Percentiles rank a stretch among this genome's conserved stretches.
phyloP scores from a whole-genome alignment of 2,329 filamentous ascomycete genomes.

The Ciborinia camelliae region DNA sequence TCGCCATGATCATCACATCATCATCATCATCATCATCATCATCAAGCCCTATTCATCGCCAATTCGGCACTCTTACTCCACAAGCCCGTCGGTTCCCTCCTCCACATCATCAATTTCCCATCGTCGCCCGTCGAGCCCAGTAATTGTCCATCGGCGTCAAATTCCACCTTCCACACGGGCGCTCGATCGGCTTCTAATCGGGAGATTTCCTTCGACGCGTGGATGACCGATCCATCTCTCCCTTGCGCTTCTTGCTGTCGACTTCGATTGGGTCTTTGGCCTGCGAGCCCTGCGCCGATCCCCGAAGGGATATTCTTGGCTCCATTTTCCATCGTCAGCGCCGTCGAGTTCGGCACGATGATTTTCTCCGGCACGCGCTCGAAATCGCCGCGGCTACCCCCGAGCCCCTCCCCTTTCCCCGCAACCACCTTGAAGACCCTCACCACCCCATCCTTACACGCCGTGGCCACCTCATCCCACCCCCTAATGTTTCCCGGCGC shows the following conservation, averaged over 20 bases:
- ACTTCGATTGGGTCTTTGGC: slow-evolving; percentile 42
- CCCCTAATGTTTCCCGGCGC: slow-evolving; percentile 86
- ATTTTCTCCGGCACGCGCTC: slow-evolving; percentile 30
- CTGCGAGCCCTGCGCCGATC: slow-evolving; percentile 52
- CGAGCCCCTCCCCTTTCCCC: slow-evolving; percentile 36
- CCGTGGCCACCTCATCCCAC: slow-evolving; percentile 86
- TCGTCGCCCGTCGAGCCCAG: slow-evolving; percentile 75
- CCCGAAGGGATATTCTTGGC: slow-evolving; percentile 45
- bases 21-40: neutral
- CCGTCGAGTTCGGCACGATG: slow-evolving; percentile 27
- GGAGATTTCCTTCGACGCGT: slow-evolving; percentile 61
- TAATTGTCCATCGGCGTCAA: slow-evolving; percentile 67
- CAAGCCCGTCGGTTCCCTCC: slow-evolving; percentile 43
- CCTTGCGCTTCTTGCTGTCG: slow-evolving; percentile 45
- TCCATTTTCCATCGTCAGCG: slow-evolving; percentile 27
- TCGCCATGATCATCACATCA: neutral
- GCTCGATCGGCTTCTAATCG: slow-evolving; percentile 64
- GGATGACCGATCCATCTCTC: slow-evolving; percentile 63
- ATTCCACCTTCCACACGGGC: slow-evolving; percentile 73
- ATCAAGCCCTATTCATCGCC: slow-evolving; percentile 29
- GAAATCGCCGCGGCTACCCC: slow-evolving; percentile 34
- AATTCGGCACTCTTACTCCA: slow-evolving; percentile 37
- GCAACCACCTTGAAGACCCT: slow-evolving; percentile 82
- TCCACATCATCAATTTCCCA: slow-evolving; percentile 61
- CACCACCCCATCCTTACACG: slow-evolving; percentile 86